Evolutionary conservation across 1,139 yeast genomes (phyloP).

Genomic region (Candida neerlandica): DNA sequence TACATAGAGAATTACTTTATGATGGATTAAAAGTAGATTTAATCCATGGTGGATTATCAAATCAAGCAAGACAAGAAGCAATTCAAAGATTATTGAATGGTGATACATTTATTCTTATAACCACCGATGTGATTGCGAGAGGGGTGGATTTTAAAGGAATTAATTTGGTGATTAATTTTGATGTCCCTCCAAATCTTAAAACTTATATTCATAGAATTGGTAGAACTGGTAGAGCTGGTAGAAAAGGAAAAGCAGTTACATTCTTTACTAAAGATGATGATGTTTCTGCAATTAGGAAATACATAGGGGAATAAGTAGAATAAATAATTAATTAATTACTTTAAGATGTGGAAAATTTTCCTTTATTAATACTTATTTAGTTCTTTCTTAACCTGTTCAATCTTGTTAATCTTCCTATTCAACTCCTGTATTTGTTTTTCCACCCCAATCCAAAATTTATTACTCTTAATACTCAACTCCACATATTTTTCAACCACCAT

Average conservation of each 20-base stretch:
- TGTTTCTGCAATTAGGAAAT: slow-evolving; percentile 53
- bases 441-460: slow-evolving; percentile 28
- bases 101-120: slow-evolving; percentile 92
- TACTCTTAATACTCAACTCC: slow-evolving; percentile 24
- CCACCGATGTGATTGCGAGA: slow-evolving; percentile 94
- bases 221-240: slow-evolving; percentile 97
- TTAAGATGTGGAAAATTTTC: neutral
- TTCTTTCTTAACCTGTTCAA: slow-evolving; percentile 9
- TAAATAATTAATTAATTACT: too few relatives aligned
- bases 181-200: slow-evolving; percentile 92
- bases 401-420: slow-evolving; percentile 12
- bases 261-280: slow-evolving; percentile 91
- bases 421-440: slow-evolving; percentile 19
- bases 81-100: slow-evolving; percentile 86
- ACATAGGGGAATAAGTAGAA: neutral
- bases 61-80: slow-evolving; percentile 81
- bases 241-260: slow-evolving; percentile 83
- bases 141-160: slow-evolving; percentile 98
- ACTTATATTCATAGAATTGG: slow-evolving; percentile 98
- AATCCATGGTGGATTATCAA: slow-evolving; percentile 93
- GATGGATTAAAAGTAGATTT: slow-evolving; percentile 93
- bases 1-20: slow-evolving; percentile 87
- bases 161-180: slow-evolving; percentile 91
- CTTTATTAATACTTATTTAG: slow-evolving; percentile 13
- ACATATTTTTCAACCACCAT: slow-evolving; percentile 31